A percentile compares a stretch with the other conserved stretches of the same genome.
Evolutionary conservation across 306 rosid genomes (phyloP).

Genomic region (Fragaria iinumae): DNA sequence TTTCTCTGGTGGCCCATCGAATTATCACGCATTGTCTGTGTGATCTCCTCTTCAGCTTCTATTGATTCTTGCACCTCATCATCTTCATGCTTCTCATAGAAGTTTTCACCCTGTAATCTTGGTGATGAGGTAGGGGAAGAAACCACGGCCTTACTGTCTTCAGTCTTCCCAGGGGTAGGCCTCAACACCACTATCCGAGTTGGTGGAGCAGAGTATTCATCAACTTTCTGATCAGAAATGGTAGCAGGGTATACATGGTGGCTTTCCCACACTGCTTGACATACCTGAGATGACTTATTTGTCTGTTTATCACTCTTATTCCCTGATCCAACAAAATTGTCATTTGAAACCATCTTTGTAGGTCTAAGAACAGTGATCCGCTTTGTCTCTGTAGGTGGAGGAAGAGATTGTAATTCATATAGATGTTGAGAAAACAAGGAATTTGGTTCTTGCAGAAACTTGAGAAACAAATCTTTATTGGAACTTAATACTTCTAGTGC

Average conservation of each 20-base stretch:
- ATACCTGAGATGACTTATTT: slow-evolving; percentile 38
- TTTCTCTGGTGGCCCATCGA: slow-evolving; percentile 54
- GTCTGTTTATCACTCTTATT: slow-evolving; percentile 42
- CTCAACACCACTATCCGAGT: slow-evolving; percentile 87
- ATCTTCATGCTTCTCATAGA: slow-evolving; percentile 46
- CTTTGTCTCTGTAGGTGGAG: slow-evolving; percentile 54
- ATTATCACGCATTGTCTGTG: slow-evolving; percentile 52
- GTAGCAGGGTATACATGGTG: slow-evolving; percentile 35
- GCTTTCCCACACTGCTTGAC: slow-evolving; percentile 48
- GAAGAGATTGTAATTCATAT: slow-evolving; percentile 48
- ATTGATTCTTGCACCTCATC: slow-evolving; percentile 48
- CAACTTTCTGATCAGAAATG: slow-evolving; percentile 46
- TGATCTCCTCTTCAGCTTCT: slow-evolving; percentile 47
- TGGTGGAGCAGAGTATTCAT: slow-evolving; percentile 57
- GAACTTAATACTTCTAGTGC: slow-evolving; percentile 84
- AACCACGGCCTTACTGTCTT: slow-evolving; percentile 45
- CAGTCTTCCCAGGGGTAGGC: slow-evolving; percentile 67
- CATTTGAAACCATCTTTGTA: slow-evolving; percentile 61
- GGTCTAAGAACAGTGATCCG: slow-evolving; percentile 86
- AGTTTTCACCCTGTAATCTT: slow-evolving; percentile 41
- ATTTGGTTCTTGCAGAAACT: slow-evolving; percentile 62
- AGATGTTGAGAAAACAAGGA: slow-evolving; percentile 50
- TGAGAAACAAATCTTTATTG: slow-evolving; percentile 65
- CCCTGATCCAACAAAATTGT: slow-evolving; percentile 37
- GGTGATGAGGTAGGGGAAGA: slow-evolving; percentile 61